Conservation (phyloP, 2,329 filamentous ascomycete species). For the Xylariaceae sp. region DNA sequence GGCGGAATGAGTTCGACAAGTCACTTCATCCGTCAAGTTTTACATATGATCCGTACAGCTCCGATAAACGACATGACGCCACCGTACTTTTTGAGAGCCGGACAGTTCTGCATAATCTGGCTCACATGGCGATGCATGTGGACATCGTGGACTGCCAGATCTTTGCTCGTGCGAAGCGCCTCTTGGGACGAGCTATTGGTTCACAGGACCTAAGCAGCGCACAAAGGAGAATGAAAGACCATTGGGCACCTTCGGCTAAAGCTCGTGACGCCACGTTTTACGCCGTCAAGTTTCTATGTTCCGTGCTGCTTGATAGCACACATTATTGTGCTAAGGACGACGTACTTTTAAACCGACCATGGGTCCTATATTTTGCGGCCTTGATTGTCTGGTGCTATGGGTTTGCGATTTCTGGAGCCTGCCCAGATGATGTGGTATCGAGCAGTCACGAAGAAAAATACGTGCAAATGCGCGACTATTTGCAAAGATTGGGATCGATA, state of each 20-base stretch:
- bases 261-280: slow-evolving; percentile 91
- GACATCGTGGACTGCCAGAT: slow-evolving; percentile 98
- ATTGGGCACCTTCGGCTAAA: slow-evolving; percentile 82
- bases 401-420: slow-evolving; percentile 79
- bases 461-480: slow-evolving; percentile 72
- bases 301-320: slow-evolving; percentile 67
- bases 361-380: slow-evolving; percentile 90
- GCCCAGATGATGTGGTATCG: slow-evolving; percentile 49
- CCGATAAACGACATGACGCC: slow-evolving; percentile 58
- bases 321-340: slow-evolving; percentile 81
- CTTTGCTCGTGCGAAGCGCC: slow-evolving; percentile 78
- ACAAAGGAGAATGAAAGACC: slow-evolving; percentile 76
- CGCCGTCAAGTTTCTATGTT: slow-evolving; percentile 78
- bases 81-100: slow-evolving; percentile 75
- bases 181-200: slow-evolving; percentile 81
- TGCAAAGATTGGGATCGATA: slow-evolving; percentile 67
- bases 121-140: slow-evolving; percentile 96
- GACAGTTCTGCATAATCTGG: slow-evolving; percentile 85
- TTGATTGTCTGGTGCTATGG: slow-evolving; percentile 95
- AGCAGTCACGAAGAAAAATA: slow-evolving; percentile 60
- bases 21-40: slow-evolving; percentile 59
- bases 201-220: slow-evolving; percentile 74
- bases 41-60: slow-evolving; percentile 49
- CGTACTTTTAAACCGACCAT: slow-evolving; percentile 82
- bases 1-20: slow-evolving; percentile 88